phyloP scores from a whole-genome alignment of 2,329 filamentous ascomycete species.

The Cercospora sp. region DNA sequence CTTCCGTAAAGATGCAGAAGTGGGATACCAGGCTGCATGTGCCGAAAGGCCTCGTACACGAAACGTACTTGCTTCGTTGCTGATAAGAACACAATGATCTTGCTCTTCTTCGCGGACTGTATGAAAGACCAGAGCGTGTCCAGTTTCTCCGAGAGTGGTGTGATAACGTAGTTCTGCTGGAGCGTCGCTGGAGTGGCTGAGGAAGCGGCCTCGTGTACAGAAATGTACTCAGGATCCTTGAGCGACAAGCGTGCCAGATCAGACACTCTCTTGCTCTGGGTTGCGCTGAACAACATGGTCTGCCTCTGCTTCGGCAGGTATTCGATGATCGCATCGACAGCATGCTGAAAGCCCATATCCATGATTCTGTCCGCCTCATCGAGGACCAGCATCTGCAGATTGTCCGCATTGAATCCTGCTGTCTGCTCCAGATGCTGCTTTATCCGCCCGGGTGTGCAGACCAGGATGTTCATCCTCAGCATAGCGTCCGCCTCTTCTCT shows the following conservation, averaged over 20 bases:
- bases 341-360: conserved; percentile 93
- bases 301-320: conserved; percentile 84
- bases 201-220: conserved; percentile 80
- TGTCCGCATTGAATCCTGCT: conserved; percentile 82
- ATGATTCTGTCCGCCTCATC: conserved; percentile 96
- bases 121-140: conserved; percentile 93
- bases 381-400: conserved; percentile 86
- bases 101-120: conserved; percentile 83
- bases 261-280: conserved; percentile 90
- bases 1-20: conserved; percentile 89
- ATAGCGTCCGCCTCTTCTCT: conserved; percentile 84
- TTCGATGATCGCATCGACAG: conserved; percentile 88
- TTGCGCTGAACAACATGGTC: conserved; percentile 93
- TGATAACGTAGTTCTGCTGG: conserved; percentile 88
- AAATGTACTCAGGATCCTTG: conserved; percentile 88
- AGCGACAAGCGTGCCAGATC: conserved; percentile 87
- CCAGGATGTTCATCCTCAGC: conserved; percentile 91
- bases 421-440: conserved; percentile 95
- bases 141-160: conserved; percentile 82
- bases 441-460: conserved; percentile 93
- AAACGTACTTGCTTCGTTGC: conserved; percentile 97
- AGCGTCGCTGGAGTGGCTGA: conserved; percentile 79
- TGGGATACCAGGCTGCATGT: conserved; percentile 90
- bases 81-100: conserved; percentile 93
- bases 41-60: conserved; percentile 88